A percentile compares a stretch with the other conserved stretches of the same genome.
These are phyloP conservation scores for Solanum neorickii DNA, from an alignment of 257 asterid species.

Conservation along the genomic window DNA sequence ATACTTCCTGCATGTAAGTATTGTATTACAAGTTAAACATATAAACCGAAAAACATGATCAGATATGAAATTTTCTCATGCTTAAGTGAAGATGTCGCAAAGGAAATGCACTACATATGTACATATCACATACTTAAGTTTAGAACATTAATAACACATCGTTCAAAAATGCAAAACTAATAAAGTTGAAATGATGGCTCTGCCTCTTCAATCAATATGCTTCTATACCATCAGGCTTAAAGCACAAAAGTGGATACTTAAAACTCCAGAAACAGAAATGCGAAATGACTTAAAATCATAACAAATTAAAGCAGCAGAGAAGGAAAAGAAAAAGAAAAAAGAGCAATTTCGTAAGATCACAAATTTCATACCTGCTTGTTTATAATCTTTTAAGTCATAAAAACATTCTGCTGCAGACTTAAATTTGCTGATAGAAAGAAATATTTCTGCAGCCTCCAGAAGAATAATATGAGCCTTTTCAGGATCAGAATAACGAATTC, in stretches of 20 bases:
- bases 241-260: not conserved
- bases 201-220: not conserved
- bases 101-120: not conserved
- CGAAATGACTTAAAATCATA: not conserved
- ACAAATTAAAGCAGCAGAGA: not conserved
- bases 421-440: conserved; percentile 29
- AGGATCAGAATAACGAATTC: conserved; percentile 23
- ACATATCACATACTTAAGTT: not conserved
- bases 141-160: not conserved
- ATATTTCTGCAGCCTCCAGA: conserved; percentile 56
- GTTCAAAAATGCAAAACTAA: not conserved
- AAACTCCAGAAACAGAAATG: not conserved
- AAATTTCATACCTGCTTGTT: conserved; percentile 33
- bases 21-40: not conserved
- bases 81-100: not conserved
- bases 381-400: conserved; percentile 42
- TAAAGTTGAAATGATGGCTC: not conserved
- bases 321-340: not conserved
- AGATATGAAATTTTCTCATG: not conserved
- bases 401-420: conserved; percentile 59
- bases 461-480: conserved; percentile 22
- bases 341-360: not conserved
- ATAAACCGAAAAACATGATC: not conserved
- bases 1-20: conserved; percentile 30
- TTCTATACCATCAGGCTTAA: not conserved